Evolutionary conservation across 345 rosid species (phyloP).

Genomic region (Syzygium aromaticum): DNA sequence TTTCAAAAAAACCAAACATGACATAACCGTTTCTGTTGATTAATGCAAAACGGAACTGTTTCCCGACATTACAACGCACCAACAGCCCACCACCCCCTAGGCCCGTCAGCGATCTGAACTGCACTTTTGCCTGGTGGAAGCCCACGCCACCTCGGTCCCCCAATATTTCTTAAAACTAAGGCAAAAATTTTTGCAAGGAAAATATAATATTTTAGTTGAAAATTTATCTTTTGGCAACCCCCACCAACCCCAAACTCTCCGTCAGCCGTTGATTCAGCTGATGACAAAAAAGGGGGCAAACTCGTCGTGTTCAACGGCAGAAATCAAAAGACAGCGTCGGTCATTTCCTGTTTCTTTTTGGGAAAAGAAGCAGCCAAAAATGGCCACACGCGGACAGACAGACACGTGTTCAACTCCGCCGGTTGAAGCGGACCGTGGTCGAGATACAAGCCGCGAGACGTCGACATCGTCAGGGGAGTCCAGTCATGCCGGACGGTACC

Average conservation of each 20-base stretch:
- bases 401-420: not conserved
- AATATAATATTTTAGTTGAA: not conserved
- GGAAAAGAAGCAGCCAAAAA: not conserved
- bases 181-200: not conserved
- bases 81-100: not conserved
- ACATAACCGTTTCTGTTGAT: not conserved
- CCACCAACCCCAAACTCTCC: not conserved
- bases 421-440: not conserved
- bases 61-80: not conserved
- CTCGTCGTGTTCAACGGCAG: not conserved
- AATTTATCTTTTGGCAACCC: not conserved
- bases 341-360: not conserved
- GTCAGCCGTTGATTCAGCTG: not conserved
- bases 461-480: not conserved
- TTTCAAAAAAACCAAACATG: not conserved
- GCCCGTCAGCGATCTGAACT: not conserved
- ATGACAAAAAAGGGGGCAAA: not conserved
- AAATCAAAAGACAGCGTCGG: not conserved
- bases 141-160: not conserved
- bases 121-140: not conserved
- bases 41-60: not conserved
- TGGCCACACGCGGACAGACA: not conserved
- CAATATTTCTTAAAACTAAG: not conserved
- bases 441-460: not conserved
- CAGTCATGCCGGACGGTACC: not conserved